Base-by-base conservation (phyloP, 352 stramenopile species). In the Pythium utonaiense region DNA sequence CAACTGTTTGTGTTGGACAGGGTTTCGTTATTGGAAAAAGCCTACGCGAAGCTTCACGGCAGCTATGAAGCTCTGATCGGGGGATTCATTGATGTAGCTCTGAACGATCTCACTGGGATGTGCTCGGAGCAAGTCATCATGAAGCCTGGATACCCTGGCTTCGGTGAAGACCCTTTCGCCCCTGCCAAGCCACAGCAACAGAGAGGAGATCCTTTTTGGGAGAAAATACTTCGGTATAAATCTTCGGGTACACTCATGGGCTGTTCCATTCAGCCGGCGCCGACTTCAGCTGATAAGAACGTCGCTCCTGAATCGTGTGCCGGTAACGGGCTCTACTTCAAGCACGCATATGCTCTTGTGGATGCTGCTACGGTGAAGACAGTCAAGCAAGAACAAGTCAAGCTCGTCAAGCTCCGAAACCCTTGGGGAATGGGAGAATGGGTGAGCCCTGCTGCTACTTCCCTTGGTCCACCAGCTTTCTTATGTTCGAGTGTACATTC, bases 391-490 rank as follows among this genome's bases (percentile, higher is more conserved):
- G 74, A 88, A 17, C 51, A 40, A 17, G 71, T 93, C 45, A 71
- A 70, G 1, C 67, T 97, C 17, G 66, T 97, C 0, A 90, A 94
- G 51, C 64, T 97, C 3, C 78, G 90, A 22, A 97, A 97, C 64
- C 90, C 90, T 0, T 97, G 90, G 90, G 89, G 89, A 30, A 95
- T 95, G 73, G 89, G 88, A 12, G 89, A 97, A 68, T 98, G 91
- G 91, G 85, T 93, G 75, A 53, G 70, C 28, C 22, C 7, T 24
- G 13, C 14, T 34, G n/a, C 36, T 31, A 42, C 3, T 61, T 42
- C 1, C 28, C 38, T 31, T 19, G 6, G 6, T 10, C 10, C 34
- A 8, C n/a, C 9, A 12, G 17, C 10, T 52, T 16, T 21, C 33
- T 40, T 12, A 30, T 5, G 31, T 14, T 44, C 10, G 6, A 19